phyloP scores from a whole-genome alignment of 1,284 basidiomycete species.

The Cronartium ribicola region DNA sequence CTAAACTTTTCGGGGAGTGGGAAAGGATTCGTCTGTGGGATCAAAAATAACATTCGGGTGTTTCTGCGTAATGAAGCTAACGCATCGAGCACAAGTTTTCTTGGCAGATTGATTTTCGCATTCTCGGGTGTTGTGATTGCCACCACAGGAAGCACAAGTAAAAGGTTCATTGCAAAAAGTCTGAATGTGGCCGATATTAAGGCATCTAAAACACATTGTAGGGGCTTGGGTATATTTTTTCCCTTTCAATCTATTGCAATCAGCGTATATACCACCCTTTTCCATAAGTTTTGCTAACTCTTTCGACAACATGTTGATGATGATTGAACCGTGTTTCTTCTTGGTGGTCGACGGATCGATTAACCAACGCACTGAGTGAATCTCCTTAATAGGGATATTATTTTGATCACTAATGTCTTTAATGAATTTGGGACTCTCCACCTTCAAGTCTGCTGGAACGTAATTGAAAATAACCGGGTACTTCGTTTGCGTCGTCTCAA shows the following conservation, averaged over 20 bases:
- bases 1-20: too few relatives aligned
- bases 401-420: constrained; percentile 3
- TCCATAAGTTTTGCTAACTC: not conserved
- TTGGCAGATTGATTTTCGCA: not conserved
- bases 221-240: not conserved
- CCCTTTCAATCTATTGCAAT: not conserved
- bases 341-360: not conserved
- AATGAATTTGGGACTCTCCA: not conserved
- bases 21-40: too few relatives aligned
- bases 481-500: not conserved
- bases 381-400: not conserved
- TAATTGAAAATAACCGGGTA: constrained; percentile 12
- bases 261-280: not conserved
- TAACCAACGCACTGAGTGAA: not conserved
- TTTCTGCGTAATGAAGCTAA: not conserved
- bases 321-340: not conserved
- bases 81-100: not conserved
- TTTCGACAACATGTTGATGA: not conserved
- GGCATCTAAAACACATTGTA: not conserved
- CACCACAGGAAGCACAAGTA: not conserved
- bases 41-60: too few relatives aligned
- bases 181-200: not conserved
- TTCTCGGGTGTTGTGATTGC: not conserved
- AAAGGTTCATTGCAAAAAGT: not conserved
- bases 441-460: not conserved